Base-by-base conservation (phyloP, 768 basidiomycete genomes). In the Amanita thiersii region DNA sequence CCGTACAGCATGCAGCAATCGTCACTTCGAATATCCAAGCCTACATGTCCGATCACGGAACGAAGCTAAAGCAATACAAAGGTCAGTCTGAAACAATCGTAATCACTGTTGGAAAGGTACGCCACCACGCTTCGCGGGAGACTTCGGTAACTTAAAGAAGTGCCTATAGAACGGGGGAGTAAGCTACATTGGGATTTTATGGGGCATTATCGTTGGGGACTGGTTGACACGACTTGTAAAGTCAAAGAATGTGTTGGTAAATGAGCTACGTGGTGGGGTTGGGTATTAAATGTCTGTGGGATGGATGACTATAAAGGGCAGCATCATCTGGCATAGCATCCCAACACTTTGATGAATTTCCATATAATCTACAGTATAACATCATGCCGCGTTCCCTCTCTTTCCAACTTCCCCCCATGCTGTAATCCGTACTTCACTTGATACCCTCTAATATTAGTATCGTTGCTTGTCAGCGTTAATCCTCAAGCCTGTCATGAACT, bases 51-150 rank as follows among this genome's bases (percentile, higher is more conserved):
- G 52, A 50, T 17, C n/a, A n/a, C n/a, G n/a, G n/a, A n/a, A n/a
- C n/a, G n/a, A n/a, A n/a, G n/a, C n/a, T n/a, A n/a, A 55, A 52
- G 17, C 68, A 63, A 35, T 79, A 81, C 54, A 63, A 69, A 40
- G 72, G 73, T n/a, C 61, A 60, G 15, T 32, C 53, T 0, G 78
- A 81, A 52, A 37, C 73, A 36, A 77, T 80, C 36, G 15, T 72
- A 25, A 54, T 79, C 39, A 73, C 73, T 23, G 64, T 68, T 40
- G 75, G 75, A 40, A 70, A 60, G 64, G 74, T 75, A 46, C n/a
- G n/a, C n/a, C n/a, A n/a, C n/a, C n/a, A n/a, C n/a, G n/a, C n/a
- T n/a, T n/a, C n/a, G n/a, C n/a, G n/a, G n/a, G n/a, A n/a, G n/a
- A n/a, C n/a, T n/a, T n/a, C n/a, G n/a, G n/a, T n/a, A n/a, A n/a